Percentiles rank a stretch among this genome's conserved stretches.
Conservation (phyloP, 2,329 filamentous ascomycete species). For the Aspergillus fructus region DNA sequence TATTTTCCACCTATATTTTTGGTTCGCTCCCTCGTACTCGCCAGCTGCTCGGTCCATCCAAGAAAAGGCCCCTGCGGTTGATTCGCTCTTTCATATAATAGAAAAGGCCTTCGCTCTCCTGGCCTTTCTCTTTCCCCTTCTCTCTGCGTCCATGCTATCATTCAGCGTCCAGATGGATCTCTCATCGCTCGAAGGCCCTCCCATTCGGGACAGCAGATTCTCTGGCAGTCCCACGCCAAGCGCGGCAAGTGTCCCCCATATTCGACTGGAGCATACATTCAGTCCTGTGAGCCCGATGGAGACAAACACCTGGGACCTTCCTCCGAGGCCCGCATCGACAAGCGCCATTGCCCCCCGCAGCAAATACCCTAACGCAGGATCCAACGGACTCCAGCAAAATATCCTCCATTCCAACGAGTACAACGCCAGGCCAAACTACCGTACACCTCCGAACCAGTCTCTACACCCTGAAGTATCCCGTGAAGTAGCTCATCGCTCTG, state of each 20-base stretch:
- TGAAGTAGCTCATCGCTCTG: neutral
- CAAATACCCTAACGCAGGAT: neutral
- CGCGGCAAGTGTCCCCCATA: conserved; percentile 9
- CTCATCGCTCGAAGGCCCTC: conserved; percentile 37
- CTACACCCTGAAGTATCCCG: neutral
- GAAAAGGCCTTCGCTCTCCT: neutral
- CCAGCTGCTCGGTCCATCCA: neutral
- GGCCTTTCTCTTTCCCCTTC: neutral
- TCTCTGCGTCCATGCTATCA: neutral
- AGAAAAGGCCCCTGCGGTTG: neutral
- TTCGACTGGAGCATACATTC: conserved; percentile 10
- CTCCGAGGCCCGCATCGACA: conserved; percentile 20
- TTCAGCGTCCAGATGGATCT: conserved; percentile 27
- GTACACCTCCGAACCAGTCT: neutral
- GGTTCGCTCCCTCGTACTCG: conserved; percentile 17
- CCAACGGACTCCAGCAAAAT: conserved; percentile 6
- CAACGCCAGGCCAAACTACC: neutral
- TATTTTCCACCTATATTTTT: conserved; percentile 19
- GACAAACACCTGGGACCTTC: conserved; percentile 3
- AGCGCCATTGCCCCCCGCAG: conserved; percentile 9
- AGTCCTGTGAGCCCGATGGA: conserved; percentile 10
- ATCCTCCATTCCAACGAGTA: neutral
- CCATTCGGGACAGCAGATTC: conserved; percentile 25
- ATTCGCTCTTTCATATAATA: neutral
- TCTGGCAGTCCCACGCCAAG: neutral